phyloP scores from a whole-genome alignment of 1,139 yeast species.

The Blastobotrys raffinosifermentans region DNA sequence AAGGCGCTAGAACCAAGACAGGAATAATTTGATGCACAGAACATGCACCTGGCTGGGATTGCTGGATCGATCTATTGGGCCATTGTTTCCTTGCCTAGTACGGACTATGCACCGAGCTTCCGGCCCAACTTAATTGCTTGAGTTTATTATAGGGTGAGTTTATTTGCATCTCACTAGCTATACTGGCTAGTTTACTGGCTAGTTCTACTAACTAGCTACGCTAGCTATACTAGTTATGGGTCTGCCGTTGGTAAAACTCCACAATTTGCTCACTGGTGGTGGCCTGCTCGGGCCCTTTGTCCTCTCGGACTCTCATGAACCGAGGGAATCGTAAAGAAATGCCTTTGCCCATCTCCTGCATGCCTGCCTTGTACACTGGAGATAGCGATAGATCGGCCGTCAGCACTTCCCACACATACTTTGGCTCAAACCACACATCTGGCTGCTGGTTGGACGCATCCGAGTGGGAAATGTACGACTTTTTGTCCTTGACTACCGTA shows the following conservation, averaged over 20 bases:
- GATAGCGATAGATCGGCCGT: conserved; percentile 92
- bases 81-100: no score
- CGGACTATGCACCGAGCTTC: no score
- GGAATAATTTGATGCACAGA: no score
- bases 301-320: conserved; percentile 78
- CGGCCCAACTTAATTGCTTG: no score
- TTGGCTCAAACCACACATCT: conserved; percentile 96
- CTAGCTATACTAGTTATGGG: no score
- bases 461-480: conserved; percentile 66
- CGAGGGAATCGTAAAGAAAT: conserved; percentile 89
- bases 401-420: conserved; percentile 77
- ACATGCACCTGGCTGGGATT: no score
- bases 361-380: conserved; percentile 90
- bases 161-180: no score
- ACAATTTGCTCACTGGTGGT: conserved; percentile 87
- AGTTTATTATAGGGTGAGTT: no score
- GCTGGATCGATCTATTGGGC: no score
- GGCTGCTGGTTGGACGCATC: conserved; percentile 52
- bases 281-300: conserved; percentile 82
- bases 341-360: conserved; percentile 73
- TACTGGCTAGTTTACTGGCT: no score
- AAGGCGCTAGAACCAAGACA: no score
- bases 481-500: conserved; percentile 63
- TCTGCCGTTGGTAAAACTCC: conserved; percentile 80
- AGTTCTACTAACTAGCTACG: no score